phyloP scores from a whole-genome alignment of 495 filamentous ascomycete genomes.

The Rostrohypoxylon terebratum region DNA sequence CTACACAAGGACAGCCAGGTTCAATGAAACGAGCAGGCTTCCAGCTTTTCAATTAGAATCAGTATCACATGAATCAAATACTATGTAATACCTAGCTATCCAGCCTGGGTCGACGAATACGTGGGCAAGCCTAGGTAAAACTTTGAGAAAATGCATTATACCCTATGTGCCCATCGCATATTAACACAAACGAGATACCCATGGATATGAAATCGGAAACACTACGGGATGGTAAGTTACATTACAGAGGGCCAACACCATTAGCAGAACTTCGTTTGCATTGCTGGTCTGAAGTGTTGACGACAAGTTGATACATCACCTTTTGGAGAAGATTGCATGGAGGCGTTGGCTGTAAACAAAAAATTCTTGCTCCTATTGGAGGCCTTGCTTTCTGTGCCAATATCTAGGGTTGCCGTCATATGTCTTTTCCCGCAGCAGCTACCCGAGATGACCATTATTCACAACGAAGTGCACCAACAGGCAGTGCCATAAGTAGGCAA shows the following conservation, averaged over 20 bases:
- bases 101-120: too few relatives aligned
- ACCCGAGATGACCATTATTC: not conserved
- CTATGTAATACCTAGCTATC: not conserved
- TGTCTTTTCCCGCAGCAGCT: not conserved
- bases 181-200: not conserved
- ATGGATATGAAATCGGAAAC: not conserved
- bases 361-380: not conserved
- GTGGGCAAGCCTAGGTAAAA: not conserved
- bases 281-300: not conserved
- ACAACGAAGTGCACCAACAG: not conserved
- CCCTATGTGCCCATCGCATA: not conserved
- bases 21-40: not conserved
- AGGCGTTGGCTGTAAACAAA: not conserved
- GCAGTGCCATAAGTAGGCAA: not conserved
- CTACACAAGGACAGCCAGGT: too few relatives aligned
- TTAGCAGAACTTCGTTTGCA: not conserved
- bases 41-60: not conserved
- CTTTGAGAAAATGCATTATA: not conserved
- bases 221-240: not conserved
- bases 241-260: not conserved
- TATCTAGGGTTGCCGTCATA: not conserved
- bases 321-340: not conserved
- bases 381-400: not conserved
- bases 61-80: not conserved
- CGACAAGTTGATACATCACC: not conserved